Base-by-base conservation (phyloP, 805 yeast species). In the Phaffomyces antillensis region DNA sequence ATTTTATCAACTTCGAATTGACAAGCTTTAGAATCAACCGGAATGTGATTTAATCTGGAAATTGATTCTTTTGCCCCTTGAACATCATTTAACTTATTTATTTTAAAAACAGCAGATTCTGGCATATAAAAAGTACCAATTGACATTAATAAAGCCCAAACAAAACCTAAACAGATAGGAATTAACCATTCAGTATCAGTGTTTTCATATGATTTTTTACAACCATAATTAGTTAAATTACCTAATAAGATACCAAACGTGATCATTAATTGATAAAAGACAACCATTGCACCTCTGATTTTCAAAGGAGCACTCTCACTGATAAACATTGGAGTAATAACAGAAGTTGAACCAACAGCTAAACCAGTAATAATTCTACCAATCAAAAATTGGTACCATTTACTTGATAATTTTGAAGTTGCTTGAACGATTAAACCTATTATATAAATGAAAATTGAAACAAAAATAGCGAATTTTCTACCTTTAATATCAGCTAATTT, bases 281-380 rank as follows among this genome's bases (percentile, higher is more conserved):
- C 78, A 45, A 83, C 87, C 54, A 82, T 70, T n/a, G 85, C 69
- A 59, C 89, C 89, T 75, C 89, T 77, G 41, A 81, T 67, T 41
- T 71, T 73, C 49, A 79, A 76, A 47, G 89, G 89, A 41, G 88
- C 68, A 46, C 79, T 71, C 61, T 83, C 90, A 38, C 83, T 71
- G 54, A 82, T 79, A 60, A 81, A 77, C 66, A 86, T 69, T 37
- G 95, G 91, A 30, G 84, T 85, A 46, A 83, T 70, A 37, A 89
- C 87, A 17, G 91, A 77, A 25, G 86, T 72, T 42, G 78, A 75
- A 51, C 96, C 96, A 48, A 86, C 85, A 41, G 88, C 86, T 11
- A 83, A 53, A 41, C 96, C 96, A 20, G 87, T 76, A 42, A 83
- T 60, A 37, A 70, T 72, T 66, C 88, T 72, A 39, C 87, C 87